A percentile compares a stretch with the other conserved stretches of the same genome.
Conservation (phyloP, 1,139 yeast species). For the Yamadazyma diddensiae region DNA sequence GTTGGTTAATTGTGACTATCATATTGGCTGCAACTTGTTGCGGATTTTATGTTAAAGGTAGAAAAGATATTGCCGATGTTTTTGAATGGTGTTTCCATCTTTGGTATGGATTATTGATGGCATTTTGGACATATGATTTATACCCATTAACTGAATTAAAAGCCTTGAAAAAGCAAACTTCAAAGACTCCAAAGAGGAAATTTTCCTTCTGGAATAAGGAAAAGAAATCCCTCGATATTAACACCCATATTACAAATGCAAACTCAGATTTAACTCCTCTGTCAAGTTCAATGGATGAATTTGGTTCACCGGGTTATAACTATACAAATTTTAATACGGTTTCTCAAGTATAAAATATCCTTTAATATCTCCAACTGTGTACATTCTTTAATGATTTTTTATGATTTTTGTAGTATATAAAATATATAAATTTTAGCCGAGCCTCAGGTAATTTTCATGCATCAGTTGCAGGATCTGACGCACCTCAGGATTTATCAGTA, state of each 20-base stretch:
- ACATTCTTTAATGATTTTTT: conserved; percentile 8
- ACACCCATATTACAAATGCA: conserved; percentile 11
- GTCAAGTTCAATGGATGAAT: conserved; percentile 10
- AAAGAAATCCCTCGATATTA: conserved; percentile 9
- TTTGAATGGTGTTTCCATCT: conserved; percentile 37
- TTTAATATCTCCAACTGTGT: conserved; percentile 5
- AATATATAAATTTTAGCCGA: background rate
- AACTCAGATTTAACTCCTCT: conserved; percentile 14
- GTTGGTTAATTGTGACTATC: conserved; percentile 29
- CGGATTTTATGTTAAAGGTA: conserved; percentile 23
- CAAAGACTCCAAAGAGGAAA: conserved; percentile 7
- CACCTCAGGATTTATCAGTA: too few relatives aligned
- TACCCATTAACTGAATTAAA: conserved; percentile 30
- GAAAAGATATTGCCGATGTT: conserved; percentile 21
- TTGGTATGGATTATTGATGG: conserved; percentile 35
- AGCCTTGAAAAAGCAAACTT: conserved; percentile 14
- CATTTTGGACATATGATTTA: conserved; percentile 37
- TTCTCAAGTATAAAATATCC: conserved; percentile 2
- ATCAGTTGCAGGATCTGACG: too few relatives aligned
- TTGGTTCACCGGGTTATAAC: conserved; percentile 15
- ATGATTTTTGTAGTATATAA: conserved; percentile 7
- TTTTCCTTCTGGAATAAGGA: conserved; percentile 11
- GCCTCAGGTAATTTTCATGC: too few relatives aligned
- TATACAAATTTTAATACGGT: conserved; percentile 12
- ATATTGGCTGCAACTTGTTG: conserved; percentile 26